Evolutionary conservation across 2,329 filamentous ascomycete species (phyloP).

Genomic region (Sporothrix dimorphospora): DNA sequence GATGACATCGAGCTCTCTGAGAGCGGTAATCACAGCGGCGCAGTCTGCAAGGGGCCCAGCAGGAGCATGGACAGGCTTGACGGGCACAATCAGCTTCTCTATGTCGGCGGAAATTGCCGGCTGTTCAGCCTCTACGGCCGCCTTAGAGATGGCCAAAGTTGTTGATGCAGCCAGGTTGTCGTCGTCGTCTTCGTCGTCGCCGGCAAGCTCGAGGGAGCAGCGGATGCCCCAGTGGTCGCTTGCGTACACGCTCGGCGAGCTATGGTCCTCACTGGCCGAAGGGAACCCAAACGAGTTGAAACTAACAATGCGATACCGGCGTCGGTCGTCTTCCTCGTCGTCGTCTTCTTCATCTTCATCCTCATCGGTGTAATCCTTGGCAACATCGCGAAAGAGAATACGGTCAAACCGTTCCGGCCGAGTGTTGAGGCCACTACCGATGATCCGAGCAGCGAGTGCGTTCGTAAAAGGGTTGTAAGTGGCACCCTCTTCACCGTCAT

Average conservation of each 20-base stretch:
- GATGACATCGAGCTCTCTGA: constrained; percentile 47
- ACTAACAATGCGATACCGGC: constrained; percentile 43
- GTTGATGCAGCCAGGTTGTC: not conserved
- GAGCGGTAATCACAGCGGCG: constrained; percentile 44
- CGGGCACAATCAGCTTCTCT: constrained; percentile 39
- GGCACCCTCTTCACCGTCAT: constrained; percentile 64
- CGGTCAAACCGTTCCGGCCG: constrained; percentile 68
- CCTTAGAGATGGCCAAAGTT: not conserved
- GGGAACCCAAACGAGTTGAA: constrained; percentile 63
- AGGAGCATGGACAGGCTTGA: constrained; percentile 42
- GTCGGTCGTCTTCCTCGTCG: constrained; percentile 38
- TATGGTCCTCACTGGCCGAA: constrained; percentile 28
- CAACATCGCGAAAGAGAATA: constrained; percentile 54
- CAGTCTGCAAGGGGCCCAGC: constrained; percentile 39
- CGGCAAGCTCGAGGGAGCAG: constrained; percentile 44
- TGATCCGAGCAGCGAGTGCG: constrained; percentile 55
- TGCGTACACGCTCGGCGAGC: constrained; percentile 39
- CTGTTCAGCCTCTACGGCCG: constrained; percentile 18
- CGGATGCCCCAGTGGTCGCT: constrained; percentile 65
- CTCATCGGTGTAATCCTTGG: not conserved
- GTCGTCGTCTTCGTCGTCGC: not conserved
- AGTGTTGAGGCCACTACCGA: constrained; percentile 51
- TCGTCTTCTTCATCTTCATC: not conserved
- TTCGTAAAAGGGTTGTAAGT: constrained; percentile 67
- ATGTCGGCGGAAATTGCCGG: constrained; percentile 30